Conservation (phyloP, 31 red algal genomes). For the Porphyra umbilicalis region DNA sequence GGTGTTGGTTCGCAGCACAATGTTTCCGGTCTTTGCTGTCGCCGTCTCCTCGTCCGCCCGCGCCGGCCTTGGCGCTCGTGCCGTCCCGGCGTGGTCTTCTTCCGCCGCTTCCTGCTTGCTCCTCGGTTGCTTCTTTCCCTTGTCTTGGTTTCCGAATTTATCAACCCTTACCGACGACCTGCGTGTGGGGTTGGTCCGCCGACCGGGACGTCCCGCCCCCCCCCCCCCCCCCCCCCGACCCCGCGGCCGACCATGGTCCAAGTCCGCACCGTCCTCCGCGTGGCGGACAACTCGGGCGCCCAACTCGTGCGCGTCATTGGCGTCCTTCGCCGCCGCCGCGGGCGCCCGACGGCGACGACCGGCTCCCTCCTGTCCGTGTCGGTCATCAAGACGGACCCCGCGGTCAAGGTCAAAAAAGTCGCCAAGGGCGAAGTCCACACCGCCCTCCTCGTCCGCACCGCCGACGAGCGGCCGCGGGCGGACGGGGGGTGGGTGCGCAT, state of each 20-base stretch:
- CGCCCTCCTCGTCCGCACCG: constrained; percentile 60
- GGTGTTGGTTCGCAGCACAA: too few relatives aligned
- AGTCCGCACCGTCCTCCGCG: constrained; percentile 74
- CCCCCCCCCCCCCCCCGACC: neutral
- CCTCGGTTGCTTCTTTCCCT: too few relatives aligned
- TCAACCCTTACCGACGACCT: too few relatives aligned
- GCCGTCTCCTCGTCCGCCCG: too few relatives aligned
- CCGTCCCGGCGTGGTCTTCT: too few relatives aligned
- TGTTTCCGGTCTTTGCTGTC: too few relatives aligned
- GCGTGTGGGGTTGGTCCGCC: too few relatives aligned
- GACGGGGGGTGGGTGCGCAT: constrained; percentile 59
- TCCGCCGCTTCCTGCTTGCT: too few relatives aligned
- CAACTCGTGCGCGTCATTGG: constrained; percentile 70
- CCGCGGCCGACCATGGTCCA: constrained; percentile 47
- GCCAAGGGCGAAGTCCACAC: constrained; percentile 64
- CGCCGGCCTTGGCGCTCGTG: too few relatives aligned
- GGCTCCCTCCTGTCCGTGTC: constrained; percentile 56
- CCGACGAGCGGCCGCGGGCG: constrained; percentile 45
- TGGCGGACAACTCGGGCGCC: constrained; percentile 82
- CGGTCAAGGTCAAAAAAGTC: constrained; percentile 47
- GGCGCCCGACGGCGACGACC: constrained; percentile 51
- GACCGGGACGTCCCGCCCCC: neutral
- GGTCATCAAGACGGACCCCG: constrained; percentile 48
- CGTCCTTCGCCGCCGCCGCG: constrained; percentile 54
- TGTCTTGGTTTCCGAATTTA: too few relatives aligned